Conservation (phyloP, 371 early-diverging fungal genomes). For the Lichtheimia ornata region DNA sequence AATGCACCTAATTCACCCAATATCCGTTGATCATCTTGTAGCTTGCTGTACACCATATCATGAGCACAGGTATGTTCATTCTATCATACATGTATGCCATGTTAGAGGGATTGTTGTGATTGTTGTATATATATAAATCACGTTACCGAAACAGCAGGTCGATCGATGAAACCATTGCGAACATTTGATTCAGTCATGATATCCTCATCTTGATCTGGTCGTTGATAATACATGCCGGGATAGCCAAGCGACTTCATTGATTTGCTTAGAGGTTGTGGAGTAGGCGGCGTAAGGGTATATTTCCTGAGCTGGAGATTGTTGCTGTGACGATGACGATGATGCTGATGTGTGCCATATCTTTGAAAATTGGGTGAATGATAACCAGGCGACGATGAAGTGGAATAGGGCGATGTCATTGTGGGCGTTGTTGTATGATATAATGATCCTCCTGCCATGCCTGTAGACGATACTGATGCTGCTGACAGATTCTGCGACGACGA, state of each 20-base stretch:
- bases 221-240: slow-evolving; percentile 74
- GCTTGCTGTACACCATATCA: slow-evolving; percentile 50
- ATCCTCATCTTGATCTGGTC: slow-evolving; percentile 61
- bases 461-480: slow-evolving; percentile 5
- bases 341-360: slow-evolving; percentile 17
- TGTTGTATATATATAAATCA: not conserved
- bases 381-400: slow-evolving; percentile 49
- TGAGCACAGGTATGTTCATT: slow-evolving; percentile 55
- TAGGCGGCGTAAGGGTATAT: slow-evolving; percentile 52
- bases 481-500: no score
- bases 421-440: slow-evolving; percentile 30
- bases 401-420: slow-evolving; percentile 48
- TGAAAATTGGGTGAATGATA: slow-evolving; percentile 44
- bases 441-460: slow-evolving; percentile 15
- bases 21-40: slow-evolving; percentile 54
- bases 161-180: slow-evolving; percentile 70
- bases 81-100: slow-evolving; percentile 20
- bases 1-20: slow-evolving; percentile 56
- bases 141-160: slow-evolving; percentile 49
- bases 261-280: slow-evolving; percentile 44
- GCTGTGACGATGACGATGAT: no score
- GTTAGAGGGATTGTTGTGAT: no score
- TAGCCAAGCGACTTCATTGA: slow-evolving; percentile 55
- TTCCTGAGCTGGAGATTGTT: slow-evolving; percentile 36
- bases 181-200: slow-evolving; percentile 67